Evolutionary conservation across 305 asterid genomes (phyloP), one percentile per base, ranked within the genome.

Genomic region (Caryopteris hybrid): DNA sequence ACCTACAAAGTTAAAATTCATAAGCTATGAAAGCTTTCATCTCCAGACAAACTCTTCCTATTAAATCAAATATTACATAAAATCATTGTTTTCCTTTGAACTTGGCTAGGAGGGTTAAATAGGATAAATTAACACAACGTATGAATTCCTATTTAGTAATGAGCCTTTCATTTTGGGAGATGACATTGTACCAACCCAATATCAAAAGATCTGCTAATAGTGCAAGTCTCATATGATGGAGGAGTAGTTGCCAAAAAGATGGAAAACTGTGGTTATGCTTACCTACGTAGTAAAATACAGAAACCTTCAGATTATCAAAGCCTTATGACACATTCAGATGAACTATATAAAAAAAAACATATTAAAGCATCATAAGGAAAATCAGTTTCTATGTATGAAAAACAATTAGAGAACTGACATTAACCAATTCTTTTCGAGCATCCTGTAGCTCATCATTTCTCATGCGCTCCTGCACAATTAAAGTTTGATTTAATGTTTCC

Each of bases 361-460:
- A 52, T 20, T 14, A 20, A 13, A 25, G 33, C 54, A 38, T 17
- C 11, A 23, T 16, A 31, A 69, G 45, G 16, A 70, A 60, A 55
- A 25, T 51, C 29, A 39, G 54, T 31, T 51, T 41, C 41, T 14
- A 43, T 23, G 36, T 23, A 52, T 18, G 42, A 50, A 58, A 29
- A 29, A 42, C 14, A 20, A 55, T 68, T 66, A 64, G 36, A 68
- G 34, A 41, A 76, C 91, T 88, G 69, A 92, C 98, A 52, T 85
- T 77, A 69, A 90, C 69, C 89, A 92, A 62, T 75, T 88, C 97
- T 84, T 85, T 92, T 27, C 96, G 91, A 22, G 98, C 97, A 34
- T 92, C 98, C 78, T 88, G 97, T 70, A 92, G 85, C 83, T 88
- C 96, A 31, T 85, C 91, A 65, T 88, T 92, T 74, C 81, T 79